phyloP scores from a whole-genome alignment of 169 alveolate species.

The Haemoproteus tartakovskyi region DNA sequence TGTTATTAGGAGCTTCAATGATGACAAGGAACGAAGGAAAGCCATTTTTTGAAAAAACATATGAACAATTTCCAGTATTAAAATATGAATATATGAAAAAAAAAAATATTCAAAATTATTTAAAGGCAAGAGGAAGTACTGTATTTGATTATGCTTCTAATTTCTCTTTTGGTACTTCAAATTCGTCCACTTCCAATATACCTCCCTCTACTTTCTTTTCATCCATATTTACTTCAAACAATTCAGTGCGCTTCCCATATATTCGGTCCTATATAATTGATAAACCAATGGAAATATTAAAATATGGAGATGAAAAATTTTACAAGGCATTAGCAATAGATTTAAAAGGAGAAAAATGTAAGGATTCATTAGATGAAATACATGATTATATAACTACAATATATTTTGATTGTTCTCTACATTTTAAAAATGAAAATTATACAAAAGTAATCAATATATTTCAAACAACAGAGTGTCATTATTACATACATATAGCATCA shows the following conservation, averaged over 20 bases:
- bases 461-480: slow-evolving; percentile 62
- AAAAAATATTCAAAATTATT: slow-evolving; percentile 21
- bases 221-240: background rate
- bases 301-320: slow-evolving; percentile 22
- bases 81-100: slow-evolving; percentile 11
- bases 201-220: background rate
- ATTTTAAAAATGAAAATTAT: slow-evolving; percentile 18
- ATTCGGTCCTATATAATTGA: slow-evolving; percentile 46
- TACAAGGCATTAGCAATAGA: slow-evolving; percentile 57
- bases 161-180: background rate
- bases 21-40: slow-evolving; percentile 38
- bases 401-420: slow-evolving; percentile 56
- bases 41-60: slow-evolving; percentile 61
- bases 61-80: slow-evolving; percentile 55
- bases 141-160: background rate
- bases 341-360: slow-evolving; percentile 57
- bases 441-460: slow-evolving; percentile 39
- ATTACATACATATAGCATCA: slow-evolving; percentile 49
- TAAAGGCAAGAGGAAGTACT: background rate
- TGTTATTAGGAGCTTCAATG: slow-evolving; percentile 33
- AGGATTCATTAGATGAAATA: slow-evolving; percentile 25
- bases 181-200: background rate
- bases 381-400: slow-evolving; percentile 47
- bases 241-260: slow-evolving; percentile 20
- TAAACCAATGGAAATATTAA: slow-evolving; percentile 46